phyloP scores from a whole-genome alignment of 139 green algal genomes.

The Closterium sp. region DNA sequence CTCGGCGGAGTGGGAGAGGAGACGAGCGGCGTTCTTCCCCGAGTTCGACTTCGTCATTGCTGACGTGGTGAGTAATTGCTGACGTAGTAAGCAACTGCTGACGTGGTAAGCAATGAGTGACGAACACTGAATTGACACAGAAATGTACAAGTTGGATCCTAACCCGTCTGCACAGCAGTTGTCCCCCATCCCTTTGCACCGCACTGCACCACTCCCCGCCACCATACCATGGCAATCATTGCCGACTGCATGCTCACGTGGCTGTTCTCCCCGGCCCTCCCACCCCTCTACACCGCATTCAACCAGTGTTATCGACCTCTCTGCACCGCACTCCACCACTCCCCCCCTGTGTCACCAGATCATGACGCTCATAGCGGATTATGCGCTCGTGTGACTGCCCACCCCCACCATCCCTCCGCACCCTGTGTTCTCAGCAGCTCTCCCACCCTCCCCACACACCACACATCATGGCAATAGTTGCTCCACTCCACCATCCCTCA shows the following conservation, averaged over 20 bases:
- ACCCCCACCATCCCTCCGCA: conserved; percentile 73
- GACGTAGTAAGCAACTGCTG: not conserved
- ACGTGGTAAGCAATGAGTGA: no score
- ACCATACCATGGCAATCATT: conserved; percentile 88
- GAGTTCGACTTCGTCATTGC: not conserved
- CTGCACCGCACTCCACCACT: not conserved
- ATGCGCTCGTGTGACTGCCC: conserved; percentile 98
- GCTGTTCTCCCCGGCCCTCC: conserved; percentile 92
- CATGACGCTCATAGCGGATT: conserved; percentile 97
- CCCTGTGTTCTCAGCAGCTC: no score
- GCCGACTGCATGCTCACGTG: conserved; percentile 98
- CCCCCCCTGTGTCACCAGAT: conserved; percentile 46
- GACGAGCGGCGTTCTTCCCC: not conserved
- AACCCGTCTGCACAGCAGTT: no score
- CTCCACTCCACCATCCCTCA: no score
- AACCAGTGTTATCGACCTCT: not conserved
- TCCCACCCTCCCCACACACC: no score
- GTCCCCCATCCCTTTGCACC: no score
- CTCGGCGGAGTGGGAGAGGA: not conserved
- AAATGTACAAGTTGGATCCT: no score
- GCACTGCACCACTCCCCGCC: not conserved
- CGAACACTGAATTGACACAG: no score
- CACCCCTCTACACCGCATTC: conserved; percentile 49
- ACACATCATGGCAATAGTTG: no score
- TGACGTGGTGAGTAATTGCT: not conserved